Conservation (phyloP, 116 monocot genomes). For the Trichopus zeylanicus region DNA sequence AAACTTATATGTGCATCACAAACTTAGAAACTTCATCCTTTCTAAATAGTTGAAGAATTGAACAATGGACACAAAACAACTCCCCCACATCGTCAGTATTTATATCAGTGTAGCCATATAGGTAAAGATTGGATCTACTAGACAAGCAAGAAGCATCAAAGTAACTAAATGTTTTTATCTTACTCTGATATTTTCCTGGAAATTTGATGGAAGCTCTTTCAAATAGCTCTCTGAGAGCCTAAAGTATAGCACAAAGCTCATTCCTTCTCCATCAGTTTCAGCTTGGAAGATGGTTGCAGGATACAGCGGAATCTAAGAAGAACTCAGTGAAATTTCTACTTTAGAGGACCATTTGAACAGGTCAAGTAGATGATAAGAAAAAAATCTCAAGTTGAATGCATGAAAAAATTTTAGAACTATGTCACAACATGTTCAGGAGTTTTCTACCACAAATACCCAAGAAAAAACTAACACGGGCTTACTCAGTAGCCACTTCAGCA, state of each 20-base stretch:
- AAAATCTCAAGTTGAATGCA: background rate
- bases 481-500: too few species aligned
- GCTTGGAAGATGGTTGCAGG: constrained; percentile 87
- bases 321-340: background rate
- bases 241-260: constrained; percentile 92
- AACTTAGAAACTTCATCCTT: too few species aligned
- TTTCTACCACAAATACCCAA: too few species aligned
- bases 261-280: constrained; percentile 94
- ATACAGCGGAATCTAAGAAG: constrained; percentile 82
- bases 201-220: constrained; percentile 70
- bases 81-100: too few species aligned
- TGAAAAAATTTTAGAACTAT: background rate
- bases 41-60: too few species aligned
- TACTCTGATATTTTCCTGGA: constrained; percentile 76
- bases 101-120: background rate
- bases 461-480: too few species aligned
- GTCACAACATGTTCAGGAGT: too few species aligned
- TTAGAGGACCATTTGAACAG: background rate
- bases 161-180: constrained; percentile 13
- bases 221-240: constrained; percentile 66
- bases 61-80: too few species aligned
- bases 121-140: background rate
- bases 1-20: too few species aligned
- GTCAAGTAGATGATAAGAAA: too few species aligned
- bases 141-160: background rate